Evolutionary conservation across 164 flowering plant genomes (phyloP).

Genomic region (Magnolia changhungtana): DNA sequence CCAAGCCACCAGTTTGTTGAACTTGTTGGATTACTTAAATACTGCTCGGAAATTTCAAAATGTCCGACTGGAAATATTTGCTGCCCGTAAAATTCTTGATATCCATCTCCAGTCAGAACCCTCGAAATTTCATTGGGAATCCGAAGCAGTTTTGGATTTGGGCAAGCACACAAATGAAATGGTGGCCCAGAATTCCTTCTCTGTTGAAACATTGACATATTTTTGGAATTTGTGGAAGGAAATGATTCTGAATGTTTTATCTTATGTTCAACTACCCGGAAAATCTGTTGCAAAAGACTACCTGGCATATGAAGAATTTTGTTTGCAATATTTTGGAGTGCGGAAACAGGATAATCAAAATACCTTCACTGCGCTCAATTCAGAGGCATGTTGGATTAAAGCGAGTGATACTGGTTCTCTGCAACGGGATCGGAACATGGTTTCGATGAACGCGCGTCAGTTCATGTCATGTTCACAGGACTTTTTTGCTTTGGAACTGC

Average conservation of each 20-base stretch:
- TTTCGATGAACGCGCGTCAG: conserved; percentile 26
- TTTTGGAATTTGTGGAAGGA: conserved; percentile 55
- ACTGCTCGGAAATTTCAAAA: conserved; percentile 26
- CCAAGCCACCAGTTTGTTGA: conserved; percentile 21
- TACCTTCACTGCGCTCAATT: conserved; percentile 26
- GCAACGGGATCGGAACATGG: conserved; percentile 17
- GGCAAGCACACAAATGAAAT: conserved; percentile 15
- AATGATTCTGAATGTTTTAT: conserved; percentile 22
- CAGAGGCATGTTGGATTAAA: conserved; percentile 50
- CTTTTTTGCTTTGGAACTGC: conserved; percentile 38
- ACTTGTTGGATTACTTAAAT: conserved; percentile 21
- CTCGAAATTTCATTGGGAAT: conserved; percentile 36
- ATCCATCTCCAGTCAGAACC: conserved; percentile 25
- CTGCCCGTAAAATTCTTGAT: conserved; percentile 49
- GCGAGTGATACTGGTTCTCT: conserved; percentile 18
- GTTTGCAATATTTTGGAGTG: conserved; percentile 56
- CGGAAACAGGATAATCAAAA: conserved; percentile 18
- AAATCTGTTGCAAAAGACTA: conserved; percentile 13
- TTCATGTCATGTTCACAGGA: conserved; percentile 30
- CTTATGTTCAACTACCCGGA: conserved; percentile 27
- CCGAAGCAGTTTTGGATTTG: conserved; percentile 24
- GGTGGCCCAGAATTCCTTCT: conserved; percentile 23
- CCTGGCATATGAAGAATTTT: conserved; percentile 29
- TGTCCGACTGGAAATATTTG: conserved; percentile 38
- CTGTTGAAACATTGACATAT: conserved; percentile 40